Percentiles rank a stretch among this genome's conserved stretches.
phyloP scores from a whole-genome alignment of 371 early-diverging fungal genomes.

The Phascolomyces articulosus region DNA sequence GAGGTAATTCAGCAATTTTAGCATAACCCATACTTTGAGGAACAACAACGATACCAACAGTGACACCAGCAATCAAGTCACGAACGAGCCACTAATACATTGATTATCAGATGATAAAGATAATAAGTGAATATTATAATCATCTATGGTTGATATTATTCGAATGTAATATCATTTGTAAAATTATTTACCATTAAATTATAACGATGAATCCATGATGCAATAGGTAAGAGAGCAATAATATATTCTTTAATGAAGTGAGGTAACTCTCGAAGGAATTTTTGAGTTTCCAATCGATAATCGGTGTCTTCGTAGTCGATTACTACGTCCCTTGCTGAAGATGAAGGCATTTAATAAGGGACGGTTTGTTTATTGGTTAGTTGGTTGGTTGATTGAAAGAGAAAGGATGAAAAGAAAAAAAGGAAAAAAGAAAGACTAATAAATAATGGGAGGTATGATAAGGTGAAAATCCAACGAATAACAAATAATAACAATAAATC shows the following conservation, averaged over 20 bases:
- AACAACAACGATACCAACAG: conserved; percentile 84
- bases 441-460: too few species aligned
- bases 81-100: conserved; percentile 69
- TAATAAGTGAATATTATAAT: neutral
- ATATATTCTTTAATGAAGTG: conserved; percentile 31
- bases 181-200: conserved; percentile 39
- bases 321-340: conserved; percentile 23
- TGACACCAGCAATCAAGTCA: conserved; percentile 87
- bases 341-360: neutral
- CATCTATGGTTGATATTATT: neutral
- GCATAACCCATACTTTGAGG: conserved; percentile 89
- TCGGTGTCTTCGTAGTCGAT: conserved; percentile 38
- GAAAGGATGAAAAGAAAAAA: neutral
- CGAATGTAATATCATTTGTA: neutral
- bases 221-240: conserved; percentile 63
- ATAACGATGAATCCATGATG: conserved; percentile 75
- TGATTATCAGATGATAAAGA: too few species aligned
- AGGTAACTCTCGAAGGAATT: conserved; percentile 32
- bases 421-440: neutral
- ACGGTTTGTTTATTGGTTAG: too few species aligned
- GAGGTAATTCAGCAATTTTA: conserved; percentile 80
- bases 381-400: neutral
- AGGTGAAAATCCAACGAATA: too few species aligned
- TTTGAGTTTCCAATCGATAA: conserved; percentile 24
- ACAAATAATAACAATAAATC: neutral